These are phyloP conservation scores for Gnaphalium uliginosum DNA, from an alignment of 129 eudicot genomes.

Conservation along the genomic window DNA sequence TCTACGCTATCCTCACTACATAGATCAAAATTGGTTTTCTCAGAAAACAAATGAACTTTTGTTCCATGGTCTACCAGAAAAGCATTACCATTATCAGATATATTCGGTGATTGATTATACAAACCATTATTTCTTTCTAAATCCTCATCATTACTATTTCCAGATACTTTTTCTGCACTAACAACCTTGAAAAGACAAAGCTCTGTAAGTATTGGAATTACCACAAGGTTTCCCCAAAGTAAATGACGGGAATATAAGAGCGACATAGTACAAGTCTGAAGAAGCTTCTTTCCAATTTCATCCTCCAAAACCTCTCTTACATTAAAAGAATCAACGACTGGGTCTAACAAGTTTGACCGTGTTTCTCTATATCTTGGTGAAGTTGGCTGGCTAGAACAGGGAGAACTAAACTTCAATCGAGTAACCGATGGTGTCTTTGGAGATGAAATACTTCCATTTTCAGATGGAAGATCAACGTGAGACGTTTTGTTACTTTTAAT, in stretches of 20 bases:
- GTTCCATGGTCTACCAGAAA: slow-evolving; percentile 54
- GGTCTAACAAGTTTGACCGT: slow-evolving; percentile 18
- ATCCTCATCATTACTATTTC: slow-evolving; percentile 27
- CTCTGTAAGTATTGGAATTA: slow-evolving; percentile 65
- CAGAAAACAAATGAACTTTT: slow-evolving; percentile 50
- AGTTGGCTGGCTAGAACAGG: slow-evolving; percentile 40
- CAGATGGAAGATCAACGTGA: slow-evolving; percentile 25
- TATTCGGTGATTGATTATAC: slow-evolving; percentile 24
- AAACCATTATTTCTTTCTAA: slow-evolving; percentile 26
- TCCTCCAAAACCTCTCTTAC: slow-evolving; percentile 55
- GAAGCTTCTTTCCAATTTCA: slow-evolving; percentile 60
- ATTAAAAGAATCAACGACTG: slow-evolving; percentile 36
- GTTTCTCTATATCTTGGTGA: slow-evolving; percentile 45
- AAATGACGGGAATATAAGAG: slow-evolving; percentile 61
- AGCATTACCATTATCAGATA: slow-evolving; percentile 37
- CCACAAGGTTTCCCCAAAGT: slow-evolving; percentile 66
- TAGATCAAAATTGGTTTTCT: slow-evolving; percentile 32
- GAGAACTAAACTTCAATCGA: slow-evolving; percentile 52
- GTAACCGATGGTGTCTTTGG: slow-evolving; percentile 67
- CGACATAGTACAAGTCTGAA: slow-evolving; percentile 62
- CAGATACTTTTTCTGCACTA: slow-evolving; percentile 44
- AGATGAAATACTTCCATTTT: slow-evolving; percentile 52
- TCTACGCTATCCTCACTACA: slow-evolving; percentile 32
- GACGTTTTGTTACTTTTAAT: slow-evolving; percentile 21
- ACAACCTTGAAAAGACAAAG: slow-evolving; percentile 62